Evolutionary conservation across 495 filamentous ascomycete species (phyloP), one percentile per base, ranked within the genome.

Genomic region (Podospora tetraspora): DNA sequence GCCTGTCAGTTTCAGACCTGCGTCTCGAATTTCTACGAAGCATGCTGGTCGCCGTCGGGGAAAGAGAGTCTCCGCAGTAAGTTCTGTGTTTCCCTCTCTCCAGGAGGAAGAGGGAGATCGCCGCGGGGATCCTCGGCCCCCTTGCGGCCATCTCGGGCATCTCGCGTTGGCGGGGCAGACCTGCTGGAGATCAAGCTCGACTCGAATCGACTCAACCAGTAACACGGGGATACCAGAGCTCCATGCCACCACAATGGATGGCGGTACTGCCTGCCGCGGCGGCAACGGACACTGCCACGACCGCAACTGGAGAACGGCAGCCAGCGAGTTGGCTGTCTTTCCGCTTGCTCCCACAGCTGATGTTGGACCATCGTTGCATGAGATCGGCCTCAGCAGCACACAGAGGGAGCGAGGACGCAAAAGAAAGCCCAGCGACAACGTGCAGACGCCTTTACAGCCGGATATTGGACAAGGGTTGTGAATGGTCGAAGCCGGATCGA

Each of bases 361-460:
- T 30, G 63, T 65, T 61, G 65, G 58, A 66, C 65, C n/a, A 22
- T 43, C 60, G 58, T 43, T 66, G 65, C 65, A 66, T 60, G 58
- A 66, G 57, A 66, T 66, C 65, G 65, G 19, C 64, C 34, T 52
- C 62, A 56, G 13, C 58, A 61, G 65, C 65, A 61, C 23, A 59
- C 27, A 60, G 32, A 59, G 52, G 59, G 52, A 27, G 34, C n/a
- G 12, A 12, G 57, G 29, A 56, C 30, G 8, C 21, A 57, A 52
- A 64, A 59, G n/a, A 43, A 69, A 37, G 59, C 67, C 62, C 57
- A 57, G 43, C 67, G 66, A n/a, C 43, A 43, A 27, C 22, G 67
- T 66, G 67, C 69, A 71, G 69, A 69, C 67, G 64, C 67, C 62
- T 66, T 34, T 69, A 71, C 62, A 71, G 64, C 24, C 69, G 67